Base-by-base conservation (phyloP, 2,329 filamentous ascomycete genomes). In the Cyphellophora europaea region DNA sequence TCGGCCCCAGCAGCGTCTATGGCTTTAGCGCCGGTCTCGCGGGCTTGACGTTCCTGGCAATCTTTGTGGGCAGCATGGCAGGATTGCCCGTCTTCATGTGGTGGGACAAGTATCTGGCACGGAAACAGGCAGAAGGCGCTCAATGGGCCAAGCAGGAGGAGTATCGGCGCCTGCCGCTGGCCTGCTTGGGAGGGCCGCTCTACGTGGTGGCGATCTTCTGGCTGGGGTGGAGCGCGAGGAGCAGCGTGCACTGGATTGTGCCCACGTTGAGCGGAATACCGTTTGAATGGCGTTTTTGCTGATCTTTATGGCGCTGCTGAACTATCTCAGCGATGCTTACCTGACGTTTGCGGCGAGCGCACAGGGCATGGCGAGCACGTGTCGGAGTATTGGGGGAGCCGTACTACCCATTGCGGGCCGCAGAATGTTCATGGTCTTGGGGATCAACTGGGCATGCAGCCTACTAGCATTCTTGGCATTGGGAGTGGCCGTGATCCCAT, bases 151-250 rank as follows among this genome's bases (percentile, higher is more conserved):
- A 60, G 16, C 71, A 53, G 23, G 48, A 53, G 42, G 53, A 88
- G 51, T 79, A 74, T 51, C 71, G 77, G 5, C 73, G 83, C 1
- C 65, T 89, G 0, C 82, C 83, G 0, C 63, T 88, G 2, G 82
- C 80, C 4, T 81, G 75, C 50, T 48, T 84, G 12, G 82, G 79
- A 1, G 80, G 82, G 0, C 79, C 81, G 0, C 60, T 82, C 27
- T 55, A 53, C 23, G 53, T 56, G 5, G 42, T 57, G 70, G 76
- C 1, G 66, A 73, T 19, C 63, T 81, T 44, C 53, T 74, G 40
- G 79, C 47, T 58, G 6, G 55, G 54, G 6, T 57, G 54, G 54
- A 57, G 49, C 28, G 48, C 55, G n/a, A 49, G 50, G 35, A 27
- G 34, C 11, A 35, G 32, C 18, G 53, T 56, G 12, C 56, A 56